These are phyloP conservation scores for Paragyromitra xinjiangensis DNA, from an alignment of 495 filamentous ascomycete species.

Conservation along the genomic window DNA sequence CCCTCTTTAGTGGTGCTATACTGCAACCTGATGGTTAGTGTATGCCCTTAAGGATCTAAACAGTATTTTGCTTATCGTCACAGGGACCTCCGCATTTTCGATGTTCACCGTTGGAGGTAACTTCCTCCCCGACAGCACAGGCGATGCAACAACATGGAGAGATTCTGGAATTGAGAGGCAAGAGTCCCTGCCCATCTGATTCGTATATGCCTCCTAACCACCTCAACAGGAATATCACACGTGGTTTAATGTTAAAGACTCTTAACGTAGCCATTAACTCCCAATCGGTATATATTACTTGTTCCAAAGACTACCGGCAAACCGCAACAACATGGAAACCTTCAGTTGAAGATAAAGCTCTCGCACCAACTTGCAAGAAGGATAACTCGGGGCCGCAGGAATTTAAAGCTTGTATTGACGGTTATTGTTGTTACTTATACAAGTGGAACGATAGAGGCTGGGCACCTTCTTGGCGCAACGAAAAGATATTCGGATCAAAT, in stretches of 20 bases:
- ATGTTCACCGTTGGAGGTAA: slow-evolving; percentile 42
- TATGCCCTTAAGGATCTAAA: background rate
- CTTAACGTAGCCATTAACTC: slow-evolving; percentile 45
- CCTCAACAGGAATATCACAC: slow-evolving; percentile 40
- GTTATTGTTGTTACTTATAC: slow-evolving; percentile 50
- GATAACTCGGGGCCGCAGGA: slow-evolving; percentile 51
- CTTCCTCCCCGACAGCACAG: slow-evolving; percentile 38
- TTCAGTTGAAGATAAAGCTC: slow-evolving; percentile 28
- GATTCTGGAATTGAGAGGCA: slow-evolving; percentile 39
- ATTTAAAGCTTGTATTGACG: slow-evolving; percentile 52
- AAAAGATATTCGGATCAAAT: slow-evolving; percentile 42
- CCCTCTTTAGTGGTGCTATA: slow-evolving; percentile 24
- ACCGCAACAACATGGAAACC: slow-evolving; percentile 31
- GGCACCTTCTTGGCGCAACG: slow-evolving; percentile 48
- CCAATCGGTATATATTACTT: slow-evolving; percentile 51
- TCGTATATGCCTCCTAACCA: background rate
- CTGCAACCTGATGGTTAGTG: slow-evolving; percentile 30
- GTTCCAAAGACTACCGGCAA: slow-evolving; percentile 47
- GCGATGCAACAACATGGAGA: slow-evolving; percentile 26
- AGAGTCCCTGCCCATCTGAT: background rate
- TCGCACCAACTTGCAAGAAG: slow-evolving; percentile 35
- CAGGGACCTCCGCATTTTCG: slow-evolving; percentile 38
- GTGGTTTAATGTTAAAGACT: slow-evolving; percentile 49
- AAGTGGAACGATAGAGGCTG: slow-evolving; percentile 49
- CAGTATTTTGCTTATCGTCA: background rate